Evolutionary conservation across 2,329 filamentous ascomycete genomes (phyloP), one percentile per base, ranked within the genome.

Genomic region (Ophiocordyceps robertsii): DNA sequence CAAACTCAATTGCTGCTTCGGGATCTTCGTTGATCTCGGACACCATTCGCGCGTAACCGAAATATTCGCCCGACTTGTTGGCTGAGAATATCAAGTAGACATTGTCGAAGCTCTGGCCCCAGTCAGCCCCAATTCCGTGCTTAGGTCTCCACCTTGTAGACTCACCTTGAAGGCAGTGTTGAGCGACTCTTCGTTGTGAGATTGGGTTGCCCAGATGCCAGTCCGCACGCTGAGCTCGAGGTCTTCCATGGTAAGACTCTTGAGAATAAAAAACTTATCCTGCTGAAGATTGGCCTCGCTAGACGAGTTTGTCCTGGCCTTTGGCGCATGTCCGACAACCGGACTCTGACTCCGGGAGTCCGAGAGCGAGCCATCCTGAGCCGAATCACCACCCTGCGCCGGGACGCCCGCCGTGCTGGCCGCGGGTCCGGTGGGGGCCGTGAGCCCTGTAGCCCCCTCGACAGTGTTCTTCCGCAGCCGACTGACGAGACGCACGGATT

Each of bases 51-150:
- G 89, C 90, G 56, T 94, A 95, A 17, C 90, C 90, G 63, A 92
- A 95, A 57, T 95, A 96, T 61, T 95, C 90, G 12, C 90, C 90
- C 0, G 90, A 95, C 56, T 95, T 95, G 62, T 96, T 96, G 12
- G 90, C 90, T 1, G 90, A 96, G 60, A 96, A 96, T 13, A 96
- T 77, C 29, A 96, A 69, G 55, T 89, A 95, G 1, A 96, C 89
- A 53, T 83, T 85, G 42, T 93, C 85, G 13, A 80, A 77, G 10
- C 70, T 68, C 88, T 94, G 33, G n/a, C 13, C 16, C 5, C 8
- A 4, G 27, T 51, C 46, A 51, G 44, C 14, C 4, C 2, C 5
- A 4, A 27, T 12, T n/a, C 29, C 21, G 10, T 5, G 1, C 8
- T n/a, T n/a, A n/a, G n/a, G n/a, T n/a, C n/a, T n/a, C n/a, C n/a